A percentile compares a stretch with the other conserved stretches of the same genome.
Conservation (phyloP, 2,329 filamentous ascomycete genomes). For the Aotearoamyces nothofagi region DNA sequence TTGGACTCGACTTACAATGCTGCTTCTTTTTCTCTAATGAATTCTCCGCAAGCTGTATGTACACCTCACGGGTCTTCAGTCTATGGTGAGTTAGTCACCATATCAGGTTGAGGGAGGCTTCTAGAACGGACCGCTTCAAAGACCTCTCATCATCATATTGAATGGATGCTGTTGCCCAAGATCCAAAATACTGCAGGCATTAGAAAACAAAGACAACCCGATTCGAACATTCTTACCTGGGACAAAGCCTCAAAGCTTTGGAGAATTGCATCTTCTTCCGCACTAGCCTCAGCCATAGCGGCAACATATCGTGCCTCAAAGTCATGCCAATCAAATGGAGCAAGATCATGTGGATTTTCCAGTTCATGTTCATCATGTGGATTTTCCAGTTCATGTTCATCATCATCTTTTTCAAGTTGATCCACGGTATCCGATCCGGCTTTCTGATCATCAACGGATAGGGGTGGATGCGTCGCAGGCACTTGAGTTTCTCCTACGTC, state of each 20-base stretch:
- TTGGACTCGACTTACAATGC: constrained; percentile 48
- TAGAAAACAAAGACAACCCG: constrained; percentile 3
- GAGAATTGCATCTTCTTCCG: constrained; percentile 46
- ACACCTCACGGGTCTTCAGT: constrained; percentile 63
- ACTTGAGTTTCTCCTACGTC: too few species aligned
- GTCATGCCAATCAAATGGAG: constrained; percentile 58
- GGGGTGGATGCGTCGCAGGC: too few species aligned
- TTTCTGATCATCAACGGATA: background rate
- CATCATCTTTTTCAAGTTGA: background rate
- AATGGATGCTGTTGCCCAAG: constrained; percentile 63
- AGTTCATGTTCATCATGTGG: background rate
- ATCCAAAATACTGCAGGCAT: constrained; percentile 51
- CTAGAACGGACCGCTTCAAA: constrained; percentile 46
- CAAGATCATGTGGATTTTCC: constrained; percentile 7
- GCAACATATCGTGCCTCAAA: constrained; percentile 54
- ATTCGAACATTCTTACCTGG: constrained; percentile 30
- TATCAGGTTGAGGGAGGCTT: constrained; percentile 3
- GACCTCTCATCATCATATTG: constrained; percentile 63
- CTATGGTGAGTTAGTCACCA: constrained; percentile 24
- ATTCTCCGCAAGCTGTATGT: constrained; percentile 60
- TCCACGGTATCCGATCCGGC: background rate
- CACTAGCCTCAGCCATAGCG: constrained; percentile 47
- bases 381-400: background rate
- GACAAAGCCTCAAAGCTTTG: constrained; percentile 50
- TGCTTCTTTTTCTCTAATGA: constrained; percentile 58